Evolutionary conservation across 331 rosid genomes (phyloP).

Genomic region (Acacia pycnantha): DNA sequence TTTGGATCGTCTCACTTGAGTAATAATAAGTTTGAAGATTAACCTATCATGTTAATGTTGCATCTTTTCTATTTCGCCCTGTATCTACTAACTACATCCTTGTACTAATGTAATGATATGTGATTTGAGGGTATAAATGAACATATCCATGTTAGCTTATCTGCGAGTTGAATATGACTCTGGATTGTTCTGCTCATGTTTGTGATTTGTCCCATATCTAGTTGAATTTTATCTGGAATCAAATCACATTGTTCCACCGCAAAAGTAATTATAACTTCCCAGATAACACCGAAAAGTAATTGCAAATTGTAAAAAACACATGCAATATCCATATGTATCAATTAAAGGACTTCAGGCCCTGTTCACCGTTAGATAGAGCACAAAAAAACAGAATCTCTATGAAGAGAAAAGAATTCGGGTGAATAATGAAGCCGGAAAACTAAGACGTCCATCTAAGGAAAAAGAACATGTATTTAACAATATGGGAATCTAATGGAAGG

Average conservation of each 20-base stretch:
- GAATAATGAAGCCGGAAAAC: neutral
- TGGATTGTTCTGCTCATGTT: neutral
- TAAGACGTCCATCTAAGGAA: neutral
- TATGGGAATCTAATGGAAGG: neutral
- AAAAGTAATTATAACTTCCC: neutral
- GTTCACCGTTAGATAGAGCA: neutral
- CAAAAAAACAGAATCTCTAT: neutral
- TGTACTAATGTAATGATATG: conserved; percentile 21
- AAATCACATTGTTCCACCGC: neutral
- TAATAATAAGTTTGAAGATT: conserved; percentile 7
- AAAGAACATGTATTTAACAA: conserved; percentile 30
- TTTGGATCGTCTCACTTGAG: conserved; percentile 3
- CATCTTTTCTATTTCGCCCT: conserved; percentile 4
- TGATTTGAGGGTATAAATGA: conserved; percentile 5
- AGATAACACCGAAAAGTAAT: neutral
- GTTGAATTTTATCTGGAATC: neutral
- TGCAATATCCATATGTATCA: neutral
- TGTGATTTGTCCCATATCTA: neutral
- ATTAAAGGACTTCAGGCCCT: neutral
- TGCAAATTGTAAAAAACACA: neutral
- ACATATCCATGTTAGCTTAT: neutral
- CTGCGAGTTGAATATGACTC: neutral
- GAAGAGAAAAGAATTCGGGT: no score
- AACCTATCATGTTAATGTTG: conserved; percentile 10
- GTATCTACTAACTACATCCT: conserved; percentile 37